Evolutionary conservation across 2,329 filamentous ascomycete genomes (phyloP).

Genomic region (Aspergillus pseudoviridinutans): DNA sequence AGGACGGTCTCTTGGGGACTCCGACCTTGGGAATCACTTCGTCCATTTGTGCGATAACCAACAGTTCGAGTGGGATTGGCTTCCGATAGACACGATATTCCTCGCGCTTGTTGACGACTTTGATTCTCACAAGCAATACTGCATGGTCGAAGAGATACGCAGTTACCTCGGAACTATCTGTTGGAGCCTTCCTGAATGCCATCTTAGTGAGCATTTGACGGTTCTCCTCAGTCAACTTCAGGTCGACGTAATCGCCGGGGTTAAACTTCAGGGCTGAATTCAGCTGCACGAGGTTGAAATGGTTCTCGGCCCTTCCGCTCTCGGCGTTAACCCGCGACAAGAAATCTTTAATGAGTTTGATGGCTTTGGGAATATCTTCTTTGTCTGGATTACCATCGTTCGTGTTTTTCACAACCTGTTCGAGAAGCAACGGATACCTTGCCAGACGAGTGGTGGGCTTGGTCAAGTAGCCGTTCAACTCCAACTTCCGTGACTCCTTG

Average conservation of each 20-base stretch:
- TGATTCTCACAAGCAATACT: conserved; percentile 83
- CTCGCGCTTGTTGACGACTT: conserved; percentile 87
- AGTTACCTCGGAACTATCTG: conserved; percentile 83
- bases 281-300: conserved; percentile 89
- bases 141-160: conserved; percentile 97
- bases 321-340: conserved; percentile 87
- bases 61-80: conserved; percentile 88
- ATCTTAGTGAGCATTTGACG: conserved; percentile 94
- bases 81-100: conserved; percentile 93
- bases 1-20: conserved; percentile 79
- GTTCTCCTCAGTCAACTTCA: conserved; percentile 90
- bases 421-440: conserved; percentile 85
- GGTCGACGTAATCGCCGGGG: conserved; percentile 83
- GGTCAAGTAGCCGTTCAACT: conserved; percentile 94
- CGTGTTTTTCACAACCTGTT: conserved; percentile 88
- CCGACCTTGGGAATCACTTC: conserved; percentile 81
- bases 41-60: conserved; percentile 96
- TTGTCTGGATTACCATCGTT: conserved; percentile 85
- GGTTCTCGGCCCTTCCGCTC: conserved; percentile 94
- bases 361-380: conserved; percentile 85
- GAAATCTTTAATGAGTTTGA: conserved; percentile 81
- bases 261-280: conserved; percentile 90
- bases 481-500: conserved; percentile 93
- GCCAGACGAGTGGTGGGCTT: conserved; percentile 95
- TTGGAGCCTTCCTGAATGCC: conserved; percentile 85